Base-by-base conservation (phyloP, 805 yeast species). In the Barnettozyma siamensis region DNA sequence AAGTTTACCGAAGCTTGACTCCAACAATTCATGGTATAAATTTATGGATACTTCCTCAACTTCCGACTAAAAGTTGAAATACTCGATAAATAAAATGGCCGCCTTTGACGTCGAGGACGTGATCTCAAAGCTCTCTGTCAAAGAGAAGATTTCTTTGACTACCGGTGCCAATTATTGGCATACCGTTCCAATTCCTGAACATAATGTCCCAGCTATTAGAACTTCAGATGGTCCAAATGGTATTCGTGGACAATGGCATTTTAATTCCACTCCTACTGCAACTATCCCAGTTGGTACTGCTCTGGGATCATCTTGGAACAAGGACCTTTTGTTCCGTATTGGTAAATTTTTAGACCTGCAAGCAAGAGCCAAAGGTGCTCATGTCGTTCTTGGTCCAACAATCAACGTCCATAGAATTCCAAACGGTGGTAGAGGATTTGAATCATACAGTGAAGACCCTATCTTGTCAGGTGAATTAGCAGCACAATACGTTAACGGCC, bases 161-260 rank as follows among this genome's bases (percentile, higher is more conserved):
- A 41, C 54, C 3, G 73, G 77, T 15, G 53, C 51, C 19, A 76
- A 73, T 47, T 64, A 63, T 53, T 73, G 78, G 78, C 76, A 71
- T 57, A 73, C 77, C 3, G 43, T 39, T 27, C 53, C 50, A 3
- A 34, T 50, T 4, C 45, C 49, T 26, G 43, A 70, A 34, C 53
- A 69, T 19, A 62, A 61, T 17, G 54, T 75, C 26, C 78, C 76
- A 1, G 53, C 70, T 1, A 42, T 76, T 4, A 60, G 80, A 47
- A 52, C 70, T 9, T 59, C 70, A 4, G 83, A 77, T 49, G 83
- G 83, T 6, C 83, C 83, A 19, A 77, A 77, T 51, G 83, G 83
- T 37, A 4, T 55, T 40, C 61, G 82, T 45, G 81, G 81, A 12
- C 70, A 73, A 15, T 64, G 59, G 26, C 73, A 73, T 47, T 70